Conservation (phyloP, 2,329 filamentous ascomycete genomes). For the Sclerotinia minor region DNA sequence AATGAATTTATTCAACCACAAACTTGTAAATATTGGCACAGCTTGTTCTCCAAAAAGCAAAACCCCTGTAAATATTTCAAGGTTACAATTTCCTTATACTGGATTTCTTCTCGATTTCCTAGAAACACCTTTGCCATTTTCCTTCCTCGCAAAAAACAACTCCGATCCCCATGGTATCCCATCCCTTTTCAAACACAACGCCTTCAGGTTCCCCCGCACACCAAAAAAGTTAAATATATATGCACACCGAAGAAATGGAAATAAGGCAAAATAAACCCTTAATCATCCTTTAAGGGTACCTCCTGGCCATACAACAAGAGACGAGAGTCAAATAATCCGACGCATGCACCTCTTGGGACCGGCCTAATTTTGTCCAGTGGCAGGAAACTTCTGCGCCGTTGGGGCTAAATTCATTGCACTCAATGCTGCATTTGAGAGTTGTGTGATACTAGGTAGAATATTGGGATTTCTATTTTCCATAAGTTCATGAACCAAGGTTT, state of each 20-base stretch:
- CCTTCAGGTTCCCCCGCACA: no score
- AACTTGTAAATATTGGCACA: neutral
- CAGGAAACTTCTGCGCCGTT: constrained; percentile 32
- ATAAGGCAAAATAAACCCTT: neutral
- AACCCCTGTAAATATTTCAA: no score
- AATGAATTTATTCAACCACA: neutral
- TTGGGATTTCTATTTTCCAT: constrained; percentile 33
- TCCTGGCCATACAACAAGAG: neutral
- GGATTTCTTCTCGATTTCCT: neutral
- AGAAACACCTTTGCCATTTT: neutral
- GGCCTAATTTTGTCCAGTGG: constrained; percentile 28
- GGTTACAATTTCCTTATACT: neutral
- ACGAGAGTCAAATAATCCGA: neutral
- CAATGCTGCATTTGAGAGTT: constrained; percentile 36
- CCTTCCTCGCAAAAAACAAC: no score
- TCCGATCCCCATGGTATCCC: neutral
- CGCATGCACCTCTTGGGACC: neutral
- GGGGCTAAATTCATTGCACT: constrained; percentile 26
- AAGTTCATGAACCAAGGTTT: neutral
- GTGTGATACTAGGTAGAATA: constrained; percentile 38
- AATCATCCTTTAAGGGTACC: neutral
- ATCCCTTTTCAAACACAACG: neutral
- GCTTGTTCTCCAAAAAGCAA: no score
- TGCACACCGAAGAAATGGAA: neutral
- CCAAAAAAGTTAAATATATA: neutral